Evolutionary conservation across 2,329 filamentous ascomycete species (phyloP).

Genomic region (Botrytis porri): DNA sequence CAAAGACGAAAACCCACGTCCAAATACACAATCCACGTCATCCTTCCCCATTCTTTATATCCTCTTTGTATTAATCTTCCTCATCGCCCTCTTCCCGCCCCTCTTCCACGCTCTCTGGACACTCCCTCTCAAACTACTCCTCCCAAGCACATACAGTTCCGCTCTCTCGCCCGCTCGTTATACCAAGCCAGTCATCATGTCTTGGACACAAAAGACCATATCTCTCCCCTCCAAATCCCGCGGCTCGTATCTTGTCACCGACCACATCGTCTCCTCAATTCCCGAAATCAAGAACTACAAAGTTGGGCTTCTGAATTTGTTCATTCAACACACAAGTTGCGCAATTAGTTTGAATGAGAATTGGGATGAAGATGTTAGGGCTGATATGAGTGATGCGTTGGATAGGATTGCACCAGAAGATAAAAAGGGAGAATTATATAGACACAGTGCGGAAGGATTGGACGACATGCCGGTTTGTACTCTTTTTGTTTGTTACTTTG

Average conservation of each 20-base stretch:
- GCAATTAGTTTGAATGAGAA: slow-evolving; percentile 94
- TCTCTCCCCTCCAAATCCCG: slow-evolving; percentile 72
- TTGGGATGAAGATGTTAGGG: slow-evolving; percentile 77
- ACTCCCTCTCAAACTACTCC: slow-evolving; percentile 45
- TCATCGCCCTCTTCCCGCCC: slow-evolving; percentile 51
- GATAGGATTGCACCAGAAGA: slow-evolving; percentile 88
- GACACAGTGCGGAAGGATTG: slow-evolving; percentile 79
- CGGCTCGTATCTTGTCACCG: slow-evolving; percentile 87
- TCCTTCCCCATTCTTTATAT: slow-evolving; percentile 39
- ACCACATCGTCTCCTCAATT: slow-evolving; percentile 65
- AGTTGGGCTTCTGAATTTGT: slow-evolving; percentile 81
- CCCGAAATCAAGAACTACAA: slow-evolving; percentile 83
- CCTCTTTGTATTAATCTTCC: slow-evolving; percentile 47
- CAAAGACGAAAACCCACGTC: slow-evolving; percentile 20
- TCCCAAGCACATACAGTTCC: slow-evolving; percentile 26
- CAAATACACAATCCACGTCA: slow-evolving; percentile 24
- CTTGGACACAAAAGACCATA: slow-evolving; percentile 84
- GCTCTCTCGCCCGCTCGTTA: slow-evolving; percentile 44
- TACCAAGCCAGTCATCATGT: slow-evolving; percentile 45
- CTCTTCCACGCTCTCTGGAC: slow-evolving; percentile 53
- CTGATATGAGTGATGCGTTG: slow-evolving; percentile 86
- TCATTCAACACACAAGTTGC: slow-evolving; percentile 93
- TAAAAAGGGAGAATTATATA: slow-evolving; percentile 70
- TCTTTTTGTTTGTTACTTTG: not conserved
- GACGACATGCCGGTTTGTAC: slow-evolving; percentile 86